Evolutionary conservation across 2,329 filamentous ascomycete species (phyloP).

Genomic region (Grosmannia clavigera): DNA sequence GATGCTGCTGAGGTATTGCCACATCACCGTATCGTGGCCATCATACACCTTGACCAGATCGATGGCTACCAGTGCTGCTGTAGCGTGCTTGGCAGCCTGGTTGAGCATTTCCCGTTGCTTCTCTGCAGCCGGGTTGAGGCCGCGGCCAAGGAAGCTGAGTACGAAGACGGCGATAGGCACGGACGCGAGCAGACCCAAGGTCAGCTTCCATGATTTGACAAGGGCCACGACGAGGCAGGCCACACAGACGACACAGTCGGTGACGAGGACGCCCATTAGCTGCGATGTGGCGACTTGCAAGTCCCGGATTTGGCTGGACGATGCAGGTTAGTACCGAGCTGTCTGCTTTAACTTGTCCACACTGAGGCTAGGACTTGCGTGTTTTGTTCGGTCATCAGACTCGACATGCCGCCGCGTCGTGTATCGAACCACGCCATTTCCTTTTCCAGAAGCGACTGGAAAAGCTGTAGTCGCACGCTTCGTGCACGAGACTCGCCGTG

Average conservation of each 20-base stretch:
- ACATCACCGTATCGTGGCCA: constrained; percentile 55
- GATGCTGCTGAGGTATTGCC: constrained; percentile 44
- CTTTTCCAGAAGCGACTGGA: constrained; percentile 55
- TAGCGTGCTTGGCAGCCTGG: constrained; percentile 57
- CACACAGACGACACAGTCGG: constrained; percentile 50
- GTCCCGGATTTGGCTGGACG: constrained; percentile 61
- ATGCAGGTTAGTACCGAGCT: not conserved
- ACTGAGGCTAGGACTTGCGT: constrained; percentile 40
- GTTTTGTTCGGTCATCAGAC: constrained; percentile 60
- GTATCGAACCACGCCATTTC: constrained; percentile 76
- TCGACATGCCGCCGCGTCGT: constrained; percentile 56
- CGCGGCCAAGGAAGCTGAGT: constrained; percentile 46
- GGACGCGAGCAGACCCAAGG: constrained; percentile 63
- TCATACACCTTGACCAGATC: constrained; percentile 83
- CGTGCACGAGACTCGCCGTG: constrained; percentile 75
- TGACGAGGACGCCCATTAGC: constrained; percentile 58
- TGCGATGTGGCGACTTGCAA: constrained; percentile 71
- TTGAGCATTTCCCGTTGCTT: constrained; percentile 56
- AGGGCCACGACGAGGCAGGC: constrained; percentile 61
- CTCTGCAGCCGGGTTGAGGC: constrained; percentile 53
- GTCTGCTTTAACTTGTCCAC: not conserved
- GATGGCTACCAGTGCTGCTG: constrained; percentile 59
- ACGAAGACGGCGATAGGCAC: constrained; percentile 54
- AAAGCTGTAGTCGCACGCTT: constrained; percentile 50
- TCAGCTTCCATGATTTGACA: constrained; percentile 72